Conservation (phyloP, 139 green algal species). For the Chlamydomonas sp. region DNA sequence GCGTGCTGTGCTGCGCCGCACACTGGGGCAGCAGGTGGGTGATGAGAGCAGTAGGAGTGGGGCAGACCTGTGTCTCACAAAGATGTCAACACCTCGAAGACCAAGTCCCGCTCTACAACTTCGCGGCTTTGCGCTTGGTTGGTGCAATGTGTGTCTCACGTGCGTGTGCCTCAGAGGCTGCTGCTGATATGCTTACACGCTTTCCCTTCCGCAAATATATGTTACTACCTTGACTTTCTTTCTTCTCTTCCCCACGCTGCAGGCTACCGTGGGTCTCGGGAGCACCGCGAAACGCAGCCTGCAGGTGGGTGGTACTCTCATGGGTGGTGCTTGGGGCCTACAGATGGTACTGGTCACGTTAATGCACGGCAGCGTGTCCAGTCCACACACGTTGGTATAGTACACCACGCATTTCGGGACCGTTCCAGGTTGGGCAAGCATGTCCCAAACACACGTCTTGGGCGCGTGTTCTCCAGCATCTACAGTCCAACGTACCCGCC, state of each 20-base stretch:
- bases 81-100: no score
- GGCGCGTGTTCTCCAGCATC: no score
- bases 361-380: background rate
- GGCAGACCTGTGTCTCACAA: no score
- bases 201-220: background rate
- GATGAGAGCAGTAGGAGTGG: no score
- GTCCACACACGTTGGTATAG: background rate
- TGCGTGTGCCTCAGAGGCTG: background rate
- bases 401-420: no score
- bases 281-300: constrained; percentile 13
- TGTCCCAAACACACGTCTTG: no score
- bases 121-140: no score
- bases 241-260: background rate
- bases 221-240: background rate
- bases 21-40: constrained; percentile 29
- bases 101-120: no score
- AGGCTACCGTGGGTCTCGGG: constrained; percentile 10
- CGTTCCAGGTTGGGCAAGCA: no score
- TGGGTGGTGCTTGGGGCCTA: background rate
- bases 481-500: no score
- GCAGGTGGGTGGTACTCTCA: background rate
- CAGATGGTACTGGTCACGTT: background rate
- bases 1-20: background rate
- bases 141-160: no score
- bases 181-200: background rate